Evolutionary conservation across 306 rosid genomes (phyloP).

Genomic region (Fragaria nilgerrensis): DNA sequence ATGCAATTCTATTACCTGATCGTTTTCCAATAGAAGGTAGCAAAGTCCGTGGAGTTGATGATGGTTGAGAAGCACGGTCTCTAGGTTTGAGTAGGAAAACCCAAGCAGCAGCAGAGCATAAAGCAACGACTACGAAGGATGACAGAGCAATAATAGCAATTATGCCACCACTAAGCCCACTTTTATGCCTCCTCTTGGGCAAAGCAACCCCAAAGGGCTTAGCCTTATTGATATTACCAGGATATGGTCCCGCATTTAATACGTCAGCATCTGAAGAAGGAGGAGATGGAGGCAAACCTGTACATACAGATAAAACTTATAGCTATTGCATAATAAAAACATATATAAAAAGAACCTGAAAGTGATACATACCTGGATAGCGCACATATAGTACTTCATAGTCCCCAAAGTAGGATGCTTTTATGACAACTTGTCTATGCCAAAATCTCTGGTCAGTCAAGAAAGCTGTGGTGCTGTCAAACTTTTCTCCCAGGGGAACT

Average conservation of each 20-base stretch:
- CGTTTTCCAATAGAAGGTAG: slow-evolving; percentile 52
- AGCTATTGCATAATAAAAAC: not conserved
- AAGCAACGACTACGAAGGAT: slow-evolving; percentile 47
- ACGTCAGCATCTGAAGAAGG: slow-evolving; percentile 58
- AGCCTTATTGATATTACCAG: slow-evolving; percentile 45
- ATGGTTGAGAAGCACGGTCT: slow-evolving; percentile 36
- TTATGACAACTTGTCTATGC: slow-evolving; percentile 70
- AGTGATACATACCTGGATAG: slow-evolving; percentile 68
- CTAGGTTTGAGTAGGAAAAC: slow-evolving; percentile 48
- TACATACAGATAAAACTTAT: slow-evolving; percentile 22
- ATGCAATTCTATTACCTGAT: slow-evolving; percentile 49
- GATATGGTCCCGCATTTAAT: slow-evolving; percentile 65
- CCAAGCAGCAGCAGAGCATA: slow-evolving; percentile 57
- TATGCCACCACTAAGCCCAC: slow-evolving; percentile 53
- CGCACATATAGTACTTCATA: slow-evolving; percentile 84
- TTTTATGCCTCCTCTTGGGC: slow-evolving; percentile 51
- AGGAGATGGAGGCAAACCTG: slow-evolving; percentile 91
- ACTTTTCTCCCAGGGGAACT: slow-evolving; percentile 67
- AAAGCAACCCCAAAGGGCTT: slow-evolving; percentile 90
- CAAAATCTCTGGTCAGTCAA: slow-evolving; percentile 76
- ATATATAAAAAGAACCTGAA: slow-evolving; percentile 3
- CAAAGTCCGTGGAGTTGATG: slow-evolving; percentile 37
- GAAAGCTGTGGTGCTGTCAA: slow-evolving; percentile 71
- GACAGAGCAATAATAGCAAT: slow-evolving; percentile 62
- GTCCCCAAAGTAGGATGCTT: slow-evolving; percentile 71